Evolutionary conservation across 1,139 yeast genomes (phyloP).

Genomic region (Sugiyamaella xylanicola): DNA sequence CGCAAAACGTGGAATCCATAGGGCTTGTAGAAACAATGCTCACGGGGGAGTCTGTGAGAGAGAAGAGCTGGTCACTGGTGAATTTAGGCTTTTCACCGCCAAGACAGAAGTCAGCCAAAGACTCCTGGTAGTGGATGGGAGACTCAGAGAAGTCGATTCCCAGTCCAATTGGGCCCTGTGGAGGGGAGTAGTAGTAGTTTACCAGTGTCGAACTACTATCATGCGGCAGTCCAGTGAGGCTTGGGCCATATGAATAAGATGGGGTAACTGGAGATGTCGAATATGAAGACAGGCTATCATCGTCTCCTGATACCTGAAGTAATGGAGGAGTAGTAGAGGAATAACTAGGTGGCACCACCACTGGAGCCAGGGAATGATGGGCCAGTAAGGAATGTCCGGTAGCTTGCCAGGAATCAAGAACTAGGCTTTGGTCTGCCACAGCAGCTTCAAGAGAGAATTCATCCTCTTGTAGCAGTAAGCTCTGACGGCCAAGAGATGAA

Average conservation of each 20-base stretch:
- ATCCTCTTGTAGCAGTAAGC: slow-evolving; percentile 15
- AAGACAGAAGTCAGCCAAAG: slow-evolving; percentile 18
- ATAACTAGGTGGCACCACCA: slow-evolving; percentile 2
- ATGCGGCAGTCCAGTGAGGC: not conserved
- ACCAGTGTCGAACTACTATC: slow-evolving; percentile 4
- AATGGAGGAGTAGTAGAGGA: slow-evolving; percentile 16
- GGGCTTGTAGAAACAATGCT: not conserved
- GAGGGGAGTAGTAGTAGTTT: slow-evolving; percentile 16
- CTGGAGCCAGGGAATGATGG: slow-evolving; percentile 1
- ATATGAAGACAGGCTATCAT: slow-evolving; percentile 13
- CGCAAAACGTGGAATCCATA: slow-evolving; percentile 28
- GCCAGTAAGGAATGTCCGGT: not conserved
- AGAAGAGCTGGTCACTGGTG: slow-evolving; percentile 1
- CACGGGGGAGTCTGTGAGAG: slow-evolving; percentile 11
- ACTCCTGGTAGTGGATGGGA: slow-evolving; percentile 19
- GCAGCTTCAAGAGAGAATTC: slow-evolving; percentile 1
- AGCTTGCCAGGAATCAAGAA: slow-evolving; percentile 9
- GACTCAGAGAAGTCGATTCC: slow-evolving; percentile 23
- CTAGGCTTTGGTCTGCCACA: slow-evolving; percentile 1
- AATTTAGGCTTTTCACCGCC: slow-evolving; percentile 11
- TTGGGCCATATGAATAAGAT: slow-evolving; percentile 18
- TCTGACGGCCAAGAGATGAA: slow-evolving; percentile 17
- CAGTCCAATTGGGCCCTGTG: slow-evolving; percentile 17
- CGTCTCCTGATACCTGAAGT: slow-evolving; percentile 17
- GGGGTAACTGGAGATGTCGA: slow-evolving; percentile 23